phyloP scores from a whole-genome alignment of 163 green algal genomes.

The Coccomyxa subellipsoidea region DNA sequence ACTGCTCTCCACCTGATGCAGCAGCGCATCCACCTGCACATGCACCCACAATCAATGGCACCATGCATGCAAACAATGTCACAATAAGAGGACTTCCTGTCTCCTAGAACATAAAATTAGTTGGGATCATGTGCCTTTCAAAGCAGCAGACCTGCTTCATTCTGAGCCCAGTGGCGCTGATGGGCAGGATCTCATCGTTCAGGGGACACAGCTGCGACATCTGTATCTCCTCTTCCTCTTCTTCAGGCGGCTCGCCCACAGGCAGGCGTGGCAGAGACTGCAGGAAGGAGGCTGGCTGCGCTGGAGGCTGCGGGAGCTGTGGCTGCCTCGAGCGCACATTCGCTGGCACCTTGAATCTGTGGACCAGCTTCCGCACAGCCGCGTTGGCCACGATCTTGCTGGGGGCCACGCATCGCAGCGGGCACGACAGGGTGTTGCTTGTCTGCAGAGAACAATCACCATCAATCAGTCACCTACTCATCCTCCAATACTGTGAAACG shows the following conservation, averaged over 20 bases:
- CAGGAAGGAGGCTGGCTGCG: background rate
- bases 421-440: slow-evolving; percentile 50
- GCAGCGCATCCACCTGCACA: slow-evolving; percentile 22
- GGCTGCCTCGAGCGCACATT: background rate
- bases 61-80: too few relatives aligned
- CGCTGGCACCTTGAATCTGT: background rate
- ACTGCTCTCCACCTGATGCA: slow-evolving; percentile 19
- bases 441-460: slow-evolving; percentile 20
- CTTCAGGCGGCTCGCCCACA: background rate
- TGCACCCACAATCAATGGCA: background rate
- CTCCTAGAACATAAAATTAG: too few relatives aligned
- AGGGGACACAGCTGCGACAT: slow-evolving; percentile 62
- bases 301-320: background rate
- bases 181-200: slow-evolving; percentile 54
- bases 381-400: slow-evolving; percentile 58
- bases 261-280: background rate
- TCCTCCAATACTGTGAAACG: too few relatives aligned
- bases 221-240: slow-evolving; percentile 13
- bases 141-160: slow-evolving; percentile 39
- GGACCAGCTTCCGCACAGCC: slow-evolving; percentile 46
- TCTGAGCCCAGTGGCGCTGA: slow-evolving; percentile 56
- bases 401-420: slow-evolving; percentile 44
- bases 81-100: too few relatives aligned
- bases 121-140: too few relatives aligned
- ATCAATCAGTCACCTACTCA: background rate